Base-by-base conservation (phyloP, 768 basidiomycete species). In the Rubroboletus pulcherrimus region DNA sequence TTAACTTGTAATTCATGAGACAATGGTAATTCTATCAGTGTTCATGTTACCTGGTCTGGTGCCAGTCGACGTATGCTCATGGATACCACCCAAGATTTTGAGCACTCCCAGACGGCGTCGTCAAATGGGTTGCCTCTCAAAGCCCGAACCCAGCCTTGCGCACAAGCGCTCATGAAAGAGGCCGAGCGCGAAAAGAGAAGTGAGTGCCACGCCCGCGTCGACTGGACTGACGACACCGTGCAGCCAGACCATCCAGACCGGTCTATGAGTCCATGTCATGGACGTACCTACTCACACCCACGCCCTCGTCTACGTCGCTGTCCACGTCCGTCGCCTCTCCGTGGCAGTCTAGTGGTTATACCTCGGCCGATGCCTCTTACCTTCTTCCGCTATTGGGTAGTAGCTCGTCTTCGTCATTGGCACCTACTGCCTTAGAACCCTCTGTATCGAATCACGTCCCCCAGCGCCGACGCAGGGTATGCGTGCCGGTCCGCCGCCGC, bases 71-170 rank as follows among this genome's bases (percentile, higher is more conserved):
- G 0, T 34, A 33, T 46, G 38, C 26, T 54, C 39, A 59, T 65
- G 61, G 61, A 69, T 46, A 51, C 50, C 41, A 39, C 24, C 14
- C 50, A 57, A 14, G 57, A 61, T 17, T 46, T 59, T 17, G 57
- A 57, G 8, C 15, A 49, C 5, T 19, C 55, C 19, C 30, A 12
- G 57, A 57, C 5, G 62, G 42, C 44, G 62, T 53, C 48, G 65
- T 70, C 19, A 51, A 43, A 21, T 69, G 67, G 68, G 68, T 64
- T 1, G 61, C 68, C 7, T 68, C 67, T 0, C 67, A 69, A 34
- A 58, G 55, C 41, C 50, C 65, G 1, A 63, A 60, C 10, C 68
- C 66, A 6, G 68, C 60, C 0, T 44, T 70, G 29, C 66, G n/a
- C n/a, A n/a, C n/a, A 58, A 17, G 64, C 60, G 0, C 66, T 69